phyloP scores from a whole-genome alignment of 768 basidiomycete genomes.

The Myochromella boudieri region DNA sequence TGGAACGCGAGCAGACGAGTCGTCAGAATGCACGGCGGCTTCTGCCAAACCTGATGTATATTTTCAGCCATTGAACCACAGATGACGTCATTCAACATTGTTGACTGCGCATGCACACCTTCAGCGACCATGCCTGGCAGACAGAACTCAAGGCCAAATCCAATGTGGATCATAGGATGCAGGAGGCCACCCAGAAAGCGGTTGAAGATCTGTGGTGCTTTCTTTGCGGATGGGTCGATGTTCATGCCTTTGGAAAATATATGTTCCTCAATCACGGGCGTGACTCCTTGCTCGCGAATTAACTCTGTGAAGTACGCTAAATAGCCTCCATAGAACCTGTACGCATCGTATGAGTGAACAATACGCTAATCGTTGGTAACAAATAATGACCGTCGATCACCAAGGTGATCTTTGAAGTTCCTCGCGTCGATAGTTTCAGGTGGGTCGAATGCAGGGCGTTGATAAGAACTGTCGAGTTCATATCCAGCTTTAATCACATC shows the following conservation, averaged over 20 bases:
- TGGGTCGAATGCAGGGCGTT: conserved; percentile 38
- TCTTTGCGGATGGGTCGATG: conserved; percentile 28
- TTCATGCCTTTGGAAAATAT: conserved; percentile 53
- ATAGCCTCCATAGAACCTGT: conserved; percentile 55
- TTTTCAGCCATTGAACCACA: not conserved
- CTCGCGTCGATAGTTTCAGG: conserved; percentile 42
- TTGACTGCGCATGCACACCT: conserved; percentile 42
- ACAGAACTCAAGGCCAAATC: conserved; percentile 64
- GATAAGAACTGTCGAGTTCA: conserved; percentile 30
- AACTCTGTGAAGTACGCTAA: conserved; percentile 46
- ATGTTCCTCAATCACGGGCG: conserved; percentile 50
- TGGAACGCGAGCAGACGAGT: conserved; percentile 24
- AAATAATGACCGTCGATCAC: conserved; percentile 39
- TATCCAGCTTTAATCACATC: conserved; percentile 38
- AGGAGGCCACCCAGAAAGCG: conserved; percentile 56
- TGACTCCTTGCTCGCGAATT: conserved; percentile 38
- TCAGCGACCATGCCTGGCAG: conserved; percentile 61
- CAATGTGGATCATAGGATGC: conserved; percentile 67
- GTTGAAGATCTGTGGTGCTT: conserved; percentile 42
- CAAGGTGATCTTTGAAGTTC: conserved; percentile 57
- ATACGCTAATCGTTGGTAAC: not conserved
- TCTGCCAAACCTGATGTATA: conserved; percentile 52
- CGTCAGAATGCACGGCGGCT: conserved; percentile 45
- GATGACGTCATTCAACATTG: conserved; percentile 9
- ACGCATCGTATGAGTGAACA: not conserved